Evolutionary conservation across 1,284 basidiomycete species (phyloP).

Genomic region (Phellopilus nigrolimitatus): DNA sequence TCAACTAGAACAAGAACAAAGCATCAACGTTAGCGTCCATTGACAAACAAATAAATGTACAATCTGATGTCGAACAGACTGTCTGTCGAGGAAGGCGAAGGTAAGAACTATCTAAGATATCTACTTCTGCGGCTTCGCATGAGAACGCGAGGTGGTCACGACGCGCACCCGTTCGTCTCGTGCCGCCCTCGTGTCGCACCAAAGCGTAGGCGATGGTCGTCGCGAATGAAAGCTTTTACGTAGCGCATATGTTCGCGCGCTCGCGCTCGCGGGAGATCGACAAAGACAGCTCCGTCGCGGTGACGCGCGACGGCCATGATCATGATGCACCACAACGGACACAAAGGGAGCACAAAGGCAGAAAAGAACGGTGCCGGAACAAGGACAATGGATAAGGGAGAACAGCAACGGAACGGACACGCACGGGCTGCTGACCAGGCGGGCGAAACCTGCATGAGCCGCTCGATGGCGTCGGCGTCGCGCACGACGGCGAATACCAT

Average conservation of each 20-base stretch:
- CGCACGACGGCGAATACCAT: slow-evolving; percentile 50
- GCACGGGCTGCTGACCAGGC: slow-evolving; percentile 43
- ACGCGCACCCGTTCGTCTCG: too few species aligned
- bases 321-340: too few species aligned
- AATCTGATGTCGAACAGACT: too few species aligned
- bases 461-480: slow-evolving; percentile 55
- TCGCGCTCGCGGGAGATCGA: slow-evolving; percentile 2
- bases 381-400: not conserved
- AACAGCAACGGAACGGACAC: slow-evolving; percentile 25
- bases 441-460: slow-evolving; percentile 49
- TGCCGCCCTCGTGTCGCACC: not conserved
- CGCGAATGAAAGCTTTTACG: slow-evolving; percentile 11
- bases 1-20: slow-evolving; percentile 39
- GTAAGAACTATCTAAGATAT: too few species aligned
- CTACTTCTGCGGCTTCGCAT: too few species aligned
- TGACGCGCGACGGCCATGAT: not conserved
- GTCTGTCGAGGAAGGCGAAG: too few species aligned
- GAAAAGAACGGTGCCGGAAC: not conserved
- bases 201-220: not conserved
- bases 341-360: not conserved
- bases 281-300: not conserved
- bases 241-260: slow-evolving; percentile 16
- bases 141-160: too few species aligned
- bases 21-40: slow-evolving; percentile 17
- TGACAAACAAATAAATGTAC: slow-evolving; percentile 18